Evolutionary conservation across 73 alveolate genomes (phyloP).

Genomic region (Paramecium tetraurelia): DNA sequence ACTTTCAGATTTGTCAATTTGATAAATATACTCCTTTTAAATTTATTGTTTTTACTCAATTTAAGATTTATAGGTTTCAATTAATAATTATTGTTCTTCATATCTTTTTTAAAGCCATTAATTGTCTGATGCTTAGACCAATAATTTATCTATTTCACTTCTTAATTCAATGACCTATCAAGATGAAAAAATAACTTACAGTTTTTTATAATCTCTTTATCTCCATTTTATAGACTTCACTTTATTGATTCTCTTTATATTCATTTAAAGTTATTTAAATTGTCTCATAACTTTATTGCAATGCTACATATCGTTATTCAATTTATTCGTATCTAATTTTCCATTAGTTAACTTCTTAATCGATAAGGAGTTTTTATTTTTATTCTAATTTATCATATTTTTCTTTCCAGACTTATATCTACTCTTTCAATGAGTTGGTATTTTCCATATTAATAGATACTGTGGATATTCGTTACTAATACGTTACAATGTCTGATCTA

Average conservation of each 20-base stretch:
- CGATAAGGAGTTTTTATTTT: neutral
- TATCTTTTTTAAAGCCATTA: conserved; percentile 6
- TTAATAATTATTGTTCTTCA: neutral
- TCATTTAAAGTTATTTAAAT: neutral
- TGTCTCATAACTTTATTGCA: neutral
- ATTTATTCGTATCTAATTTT: neutral
- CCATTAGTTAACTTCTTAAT: neutral
- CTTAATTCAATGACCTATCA: neutral
- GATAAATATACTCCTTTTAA: neutral
- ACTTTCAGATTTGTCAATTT: neutral
- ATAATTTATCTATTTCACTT: conserved; percentile 34
- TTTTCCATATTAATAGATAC: neutral
- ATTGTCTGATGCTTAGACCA: neutral
- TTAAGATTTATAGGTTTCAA: neutral
- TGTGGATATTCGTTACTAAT: neutral
- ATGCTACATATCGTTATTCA: neutral
- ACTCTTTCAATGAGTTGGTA: neutral
- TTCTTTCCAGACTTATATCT: neutral
- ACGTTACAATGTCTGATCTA: neutral
- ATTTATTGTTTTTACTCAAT: neutral
- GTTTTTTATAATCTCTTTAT: conserved; percentile 30
- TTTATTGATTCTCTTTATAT: neutral
- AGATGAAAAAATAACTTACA: neutral
- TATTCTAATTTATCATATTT: neutral
- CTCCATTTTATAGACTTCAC: neutral